Base-by-base conservation (phyloP, 441 rosid species). In the Populus trichocarpa region DNA sequence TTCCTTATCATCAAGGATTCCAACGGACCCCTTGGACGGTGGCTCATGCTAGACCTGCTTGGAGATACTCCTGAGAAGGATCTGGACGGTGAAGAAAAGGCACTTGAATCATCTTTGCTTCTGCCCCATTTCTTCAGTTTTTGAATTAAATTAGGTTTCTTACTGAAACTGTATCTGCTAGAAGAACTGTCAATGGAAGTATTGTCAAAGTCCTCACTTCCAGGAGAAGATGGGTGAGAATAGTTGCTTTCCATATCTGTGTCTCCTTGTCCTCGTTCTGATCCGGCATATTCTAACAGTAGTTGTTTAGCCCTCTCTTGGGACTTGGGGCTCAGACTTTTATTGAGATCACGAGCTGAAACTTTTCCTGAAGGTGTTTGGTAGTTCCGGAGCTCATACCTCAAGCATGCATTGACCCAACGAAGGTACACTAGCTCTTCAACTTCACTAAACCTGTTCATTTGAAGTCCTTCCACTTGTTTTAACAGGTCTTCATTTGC, bases 381-480 rank as follows among this genome's bases (percentile, higher is more conserved):
- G 86, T 90, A 91, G 79, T 96, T 92, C 71, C 98, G 89, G 78
- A 96, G 90, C 87, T 96, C 99, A 77, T 85, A 96, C 73, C 99
- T 88, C 83, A 96, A 85, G 90, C 99, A 96, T 2, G 99, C 99
- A 80, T 96, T 96, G 76, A 96, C 91, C 99, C 99, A 94, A 74
- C 98, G 97, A 77, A 96, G 98, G 84, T 96, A 96, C 75, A 96
- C 99, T 73, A 96, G 85, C 82, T 96, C 99, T 87, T 96, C 99
- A 80, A 92, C 98, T 89, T 96, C 99, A 80, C 98, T 89, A 76
- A 96, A 96, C 80, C 97, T 88, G 83, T 91, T 92, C 96, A 94
- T 88, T 81, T 96, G 99, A 82, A 96, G 97, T 63, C 98, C 98
- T 91, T 96, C 98, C 75, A 94, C 98, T 90, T 96, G 99, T 87